phyloP scores from a whole-genome alignment of 2,329 filamentous ascomycete genomes.

The Pseudogymnoascus pannorum region DNA sequence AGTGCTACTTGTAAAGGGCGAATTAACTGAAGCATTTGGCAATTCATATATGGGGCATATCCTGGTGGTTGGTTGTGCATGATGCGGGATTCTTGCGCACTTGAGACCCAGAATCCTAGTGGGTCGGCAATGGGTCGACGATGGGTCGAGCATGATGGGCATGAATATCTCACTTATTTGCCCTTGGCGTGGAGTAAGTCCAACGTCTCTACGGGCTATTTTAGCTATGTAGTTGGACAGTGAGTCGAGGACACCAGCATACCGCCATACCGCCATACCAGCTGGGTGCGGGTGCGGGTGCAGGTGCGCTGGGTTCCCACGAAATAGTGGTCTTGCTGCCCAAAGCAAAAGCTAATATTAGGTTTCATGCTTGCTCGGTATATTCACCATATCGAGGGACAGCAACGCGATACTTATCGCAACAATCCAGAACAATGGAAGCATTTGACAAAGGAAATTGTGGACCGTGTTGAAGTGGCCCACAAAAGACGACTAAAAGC shows the following conservation, averaged over 20 bases:
- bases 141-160: conserved; percentile 2
- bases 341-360: conserved; percentile 2
- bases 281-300: not conserved
- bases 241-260: not conserved
- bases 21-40: conserved; percentile 4
- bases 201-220: conserved; percentile 6
- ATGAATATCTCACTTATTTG: conserved; percentile 5
- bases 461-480: conserved; percentile 61
- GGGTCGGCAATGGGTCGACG: conserved; percentile 1
- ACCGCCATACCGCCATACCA: not conserved
- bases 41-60: conserved; percentile 2
- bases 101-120: not conserved
- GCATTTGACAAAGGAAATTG: conserved; percentile 31
- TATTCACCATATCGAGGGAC: not conserved
- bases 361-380: not conserved
- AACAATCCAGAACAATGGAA: conserved; percentile 6
- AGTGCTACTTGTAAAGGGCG: not conserved
- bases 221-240: conserved; percentile 5
- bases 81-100: not conserved
- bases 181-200: conserved; percentile 2
- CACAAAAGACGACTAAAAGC: conserved; percentile 49
- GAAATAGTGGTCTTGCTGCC: conserved; percentile 6
- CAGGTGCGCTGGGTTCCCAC: not conserved
- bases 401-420: conserved; percentile 6
- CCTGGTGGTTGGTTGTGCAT: not conserved